Evolutionary conservation across 768 basidiomycete species (phyloP).

Genomic region (Leccinum imitatum): DNA sequence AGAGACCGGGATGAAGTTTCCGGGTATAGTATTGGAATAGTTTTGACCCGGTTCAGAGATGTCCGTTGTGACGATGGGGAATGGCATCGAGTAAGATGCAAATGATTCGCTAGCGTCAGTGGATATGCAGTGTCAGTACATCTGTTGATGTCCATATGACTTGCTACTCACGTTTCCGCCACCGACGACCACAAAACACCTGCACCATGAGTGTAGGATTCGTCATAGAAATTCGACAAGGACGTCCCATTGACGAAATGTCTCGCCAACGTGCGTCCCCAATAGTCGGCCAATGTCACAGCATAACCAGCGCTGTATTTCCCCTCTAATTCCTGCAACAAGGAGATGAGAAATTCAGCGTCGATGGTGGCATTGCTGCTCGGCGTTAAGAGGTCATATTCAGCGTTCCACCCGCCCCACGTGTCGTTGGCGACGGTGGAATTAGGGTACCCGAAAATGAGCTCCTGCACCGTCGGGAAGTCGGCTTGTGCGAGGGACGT

Average conservation of each 20-base stretch:
- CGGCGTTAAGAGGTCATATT: conserved; percentile 21
- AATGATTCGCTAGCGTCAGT: conserved; percentile 31
- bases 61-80: conserved; percentile 39
- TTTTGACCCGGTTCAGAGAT: conserved; percentile 28
- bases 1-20: conserved; percentile 30
- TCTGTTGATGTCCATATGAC: not conserved
- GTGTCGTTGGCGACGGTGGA: conserved; percentile 15
- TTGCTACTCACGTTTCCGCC: conserved; percentile 30
- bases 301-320: conserved; percentile 31
- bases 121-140: not conserved
- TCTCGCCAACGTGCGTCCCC: conserved; percentile 29
- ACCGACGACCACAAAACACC: conserved; percentile 37
- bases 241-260: conserved; percentile 43
- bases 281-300: conserved; percentile 32
- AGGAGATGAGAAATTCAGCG: conserved; percentile 13
- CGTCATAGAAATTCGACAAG: conserved; percentile 28
- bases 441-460: conserved; percentile 34
- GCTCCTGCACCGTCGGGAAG: conserved; percentile 40
- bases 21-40: conserved; percentile 18
- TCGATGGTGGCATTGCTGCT: conserved; percentile 19
- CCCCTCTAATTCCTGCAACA: conserved; percentile 30
- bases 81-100: conserved; percentile 34
- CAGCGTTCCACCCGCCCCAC: conserved; percentile 37
- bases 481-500: conserved; percentile 43
- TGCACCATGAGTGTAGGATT: conserved; percentile 33